Evolutionary conservation across 2,329 filamentous ascomycete genomes (phyloP).

Genomic region (Penicillium sp.): DNA sequence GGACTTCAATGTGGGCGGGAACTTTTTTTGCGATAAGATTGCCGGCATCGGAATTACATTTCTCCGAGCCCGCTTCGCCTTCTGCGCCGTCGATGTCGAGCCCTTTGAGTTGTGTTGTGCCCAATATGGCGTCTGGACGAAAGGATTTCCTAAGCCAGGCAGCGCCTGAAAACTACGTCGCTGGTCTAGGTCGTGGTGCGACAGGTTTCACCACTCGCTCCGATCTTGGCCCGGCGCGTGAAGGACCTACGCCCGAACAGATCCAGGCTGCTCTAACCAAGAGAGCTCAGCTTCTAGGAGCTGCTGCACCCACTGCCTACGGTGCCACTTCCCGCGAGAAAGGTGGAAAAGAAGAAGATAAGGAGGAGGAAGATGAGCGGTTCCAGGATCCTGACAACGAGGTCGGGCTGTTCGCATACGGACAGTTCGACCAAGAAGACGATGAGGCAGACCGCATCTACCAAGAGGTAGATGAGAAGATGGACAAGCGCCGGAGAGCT

Average conservation of each 20-base stretch:
- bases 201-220: conserved; percentile 98
- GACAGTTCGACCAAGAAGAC: conserved; percentile 95
- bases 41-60: conserved; percentile 23
- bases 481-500: conserved; percentile 82
- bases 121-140: conserved; percentile 58
- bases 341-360: conserved; percentile 59
- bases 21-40: conserved; percentile 33
- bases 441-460: conserved; percentile 97
- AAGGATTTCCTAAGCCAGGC: conserved; percentile 89
- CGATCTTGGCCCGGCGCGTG: conserved; percentile 89
- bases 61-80: conserved; percentile 12
- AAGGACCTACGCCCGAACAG: conserved; percentile 95
- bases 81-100: conserved; percentile 4
- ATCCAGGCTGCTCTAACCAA: conserved; percentile 97
- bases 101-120: conserved; percentile 7
- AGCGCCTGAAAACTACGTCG: conserved; percentile 85
- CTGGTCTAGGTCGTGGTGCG: conserved; percentile 93
- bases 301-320: conserved; percentile 69
- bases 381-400: conserved; percentile 98
- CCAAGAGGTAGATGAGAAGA: conserved; percentile 92
- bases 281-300: conserved; percentile 77
- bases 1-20: conserved; percentile 23
- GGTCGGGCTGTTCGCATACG: conserved; percentile 89
- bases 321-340: conserved; percentile 69
- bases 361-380: conserved; percentile 73